These are phyloP conservation scores for Scedosporium minutisporum DNA, from an alignment of 2,329 filamentous ascomycete genomes.

Conservation along the genomic window DNA sequence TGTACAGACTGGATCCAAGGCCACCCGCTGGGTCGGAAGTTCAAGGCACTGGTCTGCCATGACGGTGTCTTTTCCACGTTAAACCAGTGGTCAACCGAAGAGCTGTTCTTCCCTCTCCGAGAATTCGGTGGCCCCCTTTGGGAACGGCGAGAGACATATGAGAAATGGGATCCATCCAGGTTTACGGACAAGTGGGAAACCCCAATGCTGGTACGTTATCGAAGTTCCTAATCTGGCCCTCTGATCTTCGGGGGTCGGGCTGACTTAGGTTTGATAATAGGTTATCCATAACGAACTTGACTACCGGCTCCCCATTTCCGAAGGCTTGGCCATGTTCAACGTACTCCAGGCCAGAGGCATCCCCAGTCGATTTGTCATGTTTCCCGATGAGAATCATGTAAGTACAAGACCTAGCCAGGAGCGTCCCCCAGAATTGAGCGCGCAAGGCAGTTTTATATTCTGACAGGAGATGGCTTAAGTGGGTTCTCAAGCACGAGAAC, in stretches of 20 bases:
- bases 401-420: constrained; percentile 13
- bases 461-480: constrained; percentile 27
- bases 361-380: constrained; percentile 69
- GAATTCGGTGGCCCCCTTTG: constrained; percentile 55
- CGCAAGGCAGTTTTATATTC: not conserved
- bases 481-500: constrained; percentile 90
- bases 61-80: constrained; percentile 74
- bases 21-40: constrained; percentile 68
- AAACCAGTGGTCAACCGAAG: constrained; percentile 54
- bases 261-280: constrained; percentile 16
- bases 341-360: constrained; percentile 67
- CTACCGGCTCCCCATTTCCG: constrained; percentile 76
- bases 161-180: constrained; percentile 59
- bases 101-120: constrained; percentile 62
- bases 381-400: constrained; percentile 63
- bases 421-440: not conserved
- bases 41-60: constrained; percentile 82
- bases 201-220: constrained; percentile 58
- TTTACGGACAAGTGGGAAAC: constrained; percentile 67
- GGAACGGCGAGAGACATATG: constrained; percentile 54
- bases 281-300: constrained; percentile 82
- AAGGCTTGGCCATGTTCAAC: constrained; percentile 80
- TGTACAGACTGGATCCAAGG: constrained; percentile 78
- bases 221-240: not conserved
- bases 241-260: not conserved